Conservation (phyloP, 1,284 basidiomycete species). For the Ganoderma resinaceum region DNA sequence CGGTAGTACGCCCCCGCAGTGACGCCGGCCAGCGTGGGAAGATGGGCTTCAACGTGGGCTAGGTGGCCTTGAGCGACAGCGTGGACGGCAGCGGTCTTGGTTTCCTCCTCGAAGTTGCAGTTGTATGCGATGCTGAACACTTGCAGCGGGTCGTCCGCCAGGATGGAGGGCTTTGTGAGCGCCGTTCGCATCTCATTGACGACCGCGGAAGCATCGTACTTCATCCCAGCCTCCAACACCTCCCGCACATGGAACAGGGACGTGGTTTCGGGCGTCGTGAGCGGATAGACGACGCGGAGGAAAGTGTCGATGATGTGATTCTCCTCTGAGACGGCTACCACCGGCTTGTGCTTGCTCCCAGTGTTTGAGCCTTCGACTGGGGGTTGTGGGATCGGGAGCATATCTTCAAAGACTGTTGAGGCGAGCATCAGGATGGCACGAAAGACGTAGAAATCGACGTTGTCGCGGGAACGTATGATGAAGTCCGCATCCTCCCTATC, state of each 20-base stretch:
- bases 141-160: not conserved
- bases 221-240: not conserved
- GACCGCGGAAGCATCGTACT: not conserved
- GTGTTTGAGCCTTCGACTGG: not conserved
- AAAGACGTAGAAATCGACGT: conserved; percentile 29
- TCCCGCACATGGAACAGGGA: not conserved
- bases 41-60: not conserved
- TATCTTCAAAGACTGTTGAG: conserved; percentile 27
- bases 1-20: not conserved
- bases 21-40: not conserved
- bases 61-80: not conserved
- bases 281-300: not conserved
- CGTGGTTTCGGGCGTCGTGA: not conserved
- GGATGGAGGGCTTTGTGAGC: not conserved
- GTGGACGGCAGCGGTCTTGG: not conserved
- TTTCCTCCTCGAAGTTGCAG: not conserved
- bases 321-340: not conserved
- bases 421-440: conserved; percentile 30
- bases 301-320: not conserved
- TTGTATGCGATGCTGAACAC: conserved; percentile 1
- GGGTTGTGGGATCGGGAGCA: conserved; percentile 24
- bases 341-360: not conserved
- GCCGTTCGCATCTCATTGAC: not conserved
- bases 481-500: conserved; percentile 33
- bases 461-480: conserved; percentile 40